Base-by-base conservation (phyloP, 2,329 filamentous ascomycete genomes). In the Penicillium decumbens region DNA sequence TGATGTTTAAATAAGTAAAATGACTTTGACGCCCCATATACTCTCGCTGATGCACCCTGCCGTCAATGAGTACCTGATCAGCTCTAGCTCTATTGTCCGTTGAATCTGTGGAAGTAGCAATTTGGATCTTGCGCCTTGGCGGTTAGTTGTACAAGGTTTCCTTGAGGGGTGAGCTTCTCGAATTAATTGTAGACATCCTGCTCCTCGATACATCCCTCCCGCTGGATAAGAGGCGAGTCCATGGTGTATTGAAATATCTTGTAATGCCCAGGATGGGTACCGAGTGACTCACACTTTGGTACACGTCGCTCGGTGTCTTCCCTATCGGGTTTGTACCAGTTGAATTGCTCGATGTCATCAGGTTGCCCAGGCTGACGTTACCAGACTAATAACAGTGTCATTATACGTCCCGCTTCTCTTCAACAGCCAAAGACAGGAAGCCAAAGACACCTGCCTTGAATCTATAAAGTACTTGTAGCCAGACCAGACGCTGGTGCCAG, bases 261-360 rank as follows among this genome's bases (percentile, higher is more conserved):
- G 24, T 25, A 25, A 2, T 7, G 24, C 3, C 7, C 3, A 25
- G 1, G 1, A 7, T 25, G 3, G 24, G 1, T 25, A 3, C 3
- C 7, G 3, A 25, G 24, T 3, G 7, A 3, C 25, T 27, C 25
- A 6, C 75, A 78, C n/a, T 52, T 67, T 1, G 77, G 77, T 0
- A 72, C 64, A 6, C 73, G 62, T 41, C 69, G 59, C 9, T 51
- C 45, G 20, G 64, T 54, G 49, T 74, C 64, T 50, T 72, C 63
- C 70, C 73, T 78, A 41, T 79, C 75, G 1, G 60, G 61, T 23
- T 67, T 72, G 64, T 79, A 79, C 71, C 72, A 79, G 63, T 79
- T 79, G 63, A 79, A 80, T 51, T 79, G 77, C 54, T 80, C 77
- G 46, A 79, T 79, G 3, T 76, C 76, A 56, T 79, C 77, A 13